phyloP scores from a whole-genome alignment of 176 grass and related monocot species.

The Lolium multiflorum region DNA sequence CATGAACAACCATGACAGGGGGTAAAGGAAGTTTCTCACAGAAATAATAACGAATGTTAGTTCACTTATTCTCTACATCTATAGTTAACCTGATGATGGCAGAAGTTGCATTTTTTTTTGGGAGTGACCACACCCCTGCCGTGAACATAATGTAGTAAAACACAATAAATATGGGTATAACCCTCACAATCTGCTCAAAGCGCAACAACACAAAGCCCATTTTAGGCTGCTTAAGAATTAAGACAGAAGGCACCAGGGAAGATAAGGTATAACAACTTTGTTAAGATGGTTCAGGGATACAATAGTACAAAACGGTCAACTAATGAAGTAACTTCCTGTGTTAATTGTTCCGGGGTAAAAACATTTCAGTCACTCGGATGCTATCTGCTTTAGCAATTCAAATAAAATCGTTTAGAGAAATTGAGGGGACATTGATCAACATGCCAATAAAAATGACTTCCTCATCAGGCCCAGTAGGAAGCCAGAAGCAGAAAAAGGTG shows the following conservation, averaged over 20 bases:
- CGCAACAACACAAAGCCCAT: neutral
- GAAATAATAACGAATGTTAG: neutral
- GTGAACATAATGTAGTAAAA: neutral
- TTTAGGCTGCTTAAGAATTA: neutral
- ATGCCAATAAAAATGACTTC: slow-evolving; percentile 27
- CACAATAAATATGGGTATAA: neutral
- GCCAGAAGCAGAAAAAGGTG: slow-evolving; percentile 23
- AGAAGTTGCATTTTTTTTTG: neutral
- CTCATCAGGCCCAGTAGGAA: slow-evolving; percentile 14
- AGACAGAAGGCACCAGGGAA: slow-evolving; percentile 17
- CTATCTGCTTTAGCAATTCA: slow-evolving; percentile 28
- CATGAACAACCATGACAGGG: neutral
- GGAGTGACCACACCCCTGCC: neutral
- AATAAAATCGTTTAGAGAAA: slow-evolving; percentile 30
- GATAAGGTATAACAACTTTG: slow-evolving; percentile 24
- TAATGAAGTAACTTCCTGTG: slow-evolving; percentile 34
- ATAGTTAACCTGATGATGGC: neutral
- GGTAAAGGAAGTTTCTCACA: neutral
- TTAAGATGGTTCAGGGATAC: neutral
- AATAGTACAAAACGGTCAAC: neutral
- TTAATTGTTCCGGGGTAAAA: slow-evolving; percentile 20
- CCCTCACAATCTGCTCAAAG: neutral
- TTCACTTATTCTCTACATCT: neutral
- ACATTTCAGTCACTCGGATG: slow-evolving; percentile 21
- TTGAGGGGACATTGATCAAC: slow-evolving; percentile 7